phyloP scores from a whole-genome alignment of 2,329 filamentous ascomycete genomes.

The Colletotrichum tanaceti region DNA sequence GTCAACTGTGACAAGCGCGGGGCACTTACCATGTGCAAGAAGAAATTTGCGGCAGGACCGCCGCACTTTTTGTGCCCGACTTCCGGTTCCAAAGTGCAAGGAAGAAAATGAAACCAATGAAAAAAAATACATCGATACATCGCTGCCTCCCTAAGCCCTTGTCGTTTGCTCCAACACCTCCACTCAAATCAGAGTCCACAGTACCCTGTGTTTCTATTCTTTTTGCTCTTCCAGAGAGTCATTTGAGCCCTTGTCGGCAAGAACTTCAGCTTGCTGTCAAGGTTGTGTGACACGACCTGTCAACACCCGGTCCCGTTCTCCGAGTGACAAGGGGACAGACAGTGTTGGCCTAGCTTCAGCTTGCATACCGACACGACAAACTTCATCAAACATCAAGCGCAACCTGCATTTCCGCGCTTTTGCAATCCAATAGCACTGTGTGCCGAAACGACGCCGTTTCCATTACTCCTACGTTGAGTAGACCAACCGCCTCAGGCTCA shows the following conservation, averaged over 20 bases:
- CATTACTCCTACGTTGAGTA: conserved; percentile 5
- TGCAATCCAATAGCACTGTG: not conserved
- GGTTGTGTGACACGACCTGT: conserved; percentile 31
- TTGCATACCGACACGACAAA: conserved; percentile 35
- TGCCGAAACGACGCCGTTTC: conserved; percentile 16
- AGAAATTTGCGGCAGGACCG: conserved; percentile 20
- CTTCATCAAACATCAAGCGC: conserved; percentile 25
- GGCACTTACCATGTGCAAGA: conserved; percentile 16
- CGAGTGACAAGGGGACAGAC: conserved; percentile 19
- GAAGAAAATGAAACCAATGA: not conserved
- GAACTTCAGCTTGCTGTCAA: conserved; percentile 9
- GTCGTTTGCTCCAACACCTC: conserved; percentile 10
- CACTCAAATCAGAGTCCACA: not conserved
- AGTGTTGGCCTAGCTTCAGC: conserved; percentile 30
- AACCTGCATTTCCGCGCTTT: conserved; percentile 22
- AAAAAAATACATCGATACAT: not conserved
- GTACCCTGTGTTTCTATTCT: not conserved
- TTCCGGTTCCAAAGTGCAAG: not conserved
- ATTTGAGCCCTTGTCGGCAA: conserved; percentile 9
- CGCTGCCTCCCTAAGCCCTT: not conserved
- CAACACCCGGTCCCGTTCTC: conserved; percentile 28
- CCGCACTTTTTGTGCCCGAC: conserved; percentile 13
- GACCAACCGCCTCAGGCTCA: not conserved
- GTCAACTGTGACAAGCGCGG: conserved; percentile 30
- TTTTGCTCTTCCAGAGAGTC: not conserved